Evolutionary conservation across 495 filamentous ascomycete species (phyloP).

Genomic region (Penicillium waksmanii): DNA sequence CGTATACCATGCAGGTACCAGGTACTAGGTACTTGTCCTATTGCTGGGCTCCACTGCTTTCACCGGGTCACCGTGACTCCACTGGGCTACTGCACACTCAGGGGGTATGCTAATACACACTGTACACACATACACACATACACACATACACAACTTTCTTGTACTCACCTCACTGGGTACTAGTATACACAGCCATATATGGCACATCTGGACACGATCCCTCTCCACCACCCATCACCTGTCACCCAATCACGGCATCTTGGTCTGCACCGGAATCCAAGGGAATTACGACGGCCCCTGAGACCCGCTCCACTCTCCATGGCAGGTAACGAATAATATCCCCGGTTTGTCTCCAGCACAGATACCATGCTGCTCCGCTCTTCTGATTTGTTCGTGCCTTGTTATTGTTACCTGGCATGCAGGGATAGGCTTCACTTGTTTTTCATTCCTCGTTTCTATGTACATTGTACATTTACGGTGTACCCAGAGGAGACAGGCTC

Average conservation of each 20-base stretch:
- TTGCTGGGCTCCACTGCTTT: constrained; percentile 9
- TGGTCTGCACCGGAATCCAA: constrained; percentile 28
- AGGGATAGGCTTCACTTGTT: constrained; percentile 34
- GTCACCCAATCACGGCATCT: constrained; percentile 18
- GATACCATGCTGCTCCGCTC: constrained; percentile 18
- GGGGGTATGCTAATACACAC: constrained; percentile 5
- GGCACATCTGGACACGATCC: constrained; percentile 7
- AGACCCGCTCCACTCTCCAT: constrained; percentile 32
- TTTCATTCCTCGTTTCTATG: constrained; percentile 37
- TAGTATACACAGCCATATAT: not conserved
- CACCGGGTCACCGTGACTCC: constrained; percentile 18
- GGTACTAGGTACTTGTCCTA: constrained; percentile 22
- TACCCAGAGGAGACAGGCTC: not conserved
- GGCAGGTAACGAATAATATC: constrained; percentile 30
- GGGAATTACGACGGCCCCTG: constrained; percentile 38
- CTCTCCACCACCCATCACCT: not conserved
- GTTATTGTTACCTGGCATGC: constrained; percentile 36
- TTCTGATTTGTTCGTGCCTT: constrained; percentile 28
- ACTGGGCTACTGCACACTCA: constrained; percentile 1
- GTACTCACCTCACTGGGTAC: no score
- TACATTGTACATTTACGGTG: constrained; percentile 7
- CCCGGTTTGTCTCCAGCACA: constrained; percentile 14
- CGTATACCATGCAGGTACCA: constrained; percentile 18
- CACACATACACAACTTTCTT: not conserved
- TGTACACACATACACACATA: not conserved